Base-by-base conservation (phyloP, 176 grass and related monocot genomes). In the Raddia guianensis region DNA sequence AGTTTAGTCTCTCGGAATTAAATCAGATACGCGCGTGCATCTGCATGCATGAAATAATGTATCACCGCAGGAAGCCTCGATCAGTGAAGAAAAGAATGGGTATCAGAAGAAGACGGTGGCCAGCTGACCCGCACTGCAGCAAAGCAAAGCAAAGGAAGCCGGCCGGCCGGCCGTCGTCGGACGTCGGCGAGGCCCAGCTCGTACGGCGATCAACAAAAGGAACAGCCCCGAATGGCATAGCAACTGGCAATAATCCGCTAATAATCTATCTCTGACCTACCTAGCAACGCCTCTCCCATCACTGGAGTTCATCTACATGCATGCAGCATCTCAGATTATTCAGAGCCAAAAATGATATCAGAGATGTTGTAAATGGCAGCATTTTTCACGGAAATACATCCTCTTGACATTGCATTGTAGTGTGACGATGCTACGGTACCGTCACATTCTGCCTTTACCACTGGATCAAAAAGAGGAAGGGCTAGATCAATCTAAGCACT, bases 51-150 rank as follows among this genome's bases (percentile, higher is more conserved):
- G 37, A 40, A 40, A 40, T 40, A 40, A 40, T 40, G 37, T 40
- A 40, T 40, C 37, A 40, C 37, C 37, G 37, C 0, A 40, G 37
- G 37, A 40, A 40, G 37, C 37, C 37, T 40, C 37, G 1, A 40
- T 3, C 37, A 2, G 4, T 1, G 4, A 40, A 40, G 34, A 65
- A 65, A 15, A 65, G 6, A 69, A 27, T 27, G 27, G 47, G 66
- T 6, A 45, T 62, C 56, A 72, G 68, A 82, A 66, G 35, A 65
- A 45, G 59, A 74, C 35, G 5, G 2, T 52, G 6, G 77, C 53
- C 84, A 86, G 84, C 77, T 75, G 84, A 86, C 11, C 43, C 70
- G 70, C 77, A 81, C 52, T 70, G 16, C 57, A n/a, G 9, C 6
- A 62, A 48, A 12, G 12, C 77, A 21, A 66, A 34, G 14, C 12